Base-by-base conservation (phyloP, 2,329 filamentous ascomycete genomes). In the Bipolaris victoriae region DNA sequence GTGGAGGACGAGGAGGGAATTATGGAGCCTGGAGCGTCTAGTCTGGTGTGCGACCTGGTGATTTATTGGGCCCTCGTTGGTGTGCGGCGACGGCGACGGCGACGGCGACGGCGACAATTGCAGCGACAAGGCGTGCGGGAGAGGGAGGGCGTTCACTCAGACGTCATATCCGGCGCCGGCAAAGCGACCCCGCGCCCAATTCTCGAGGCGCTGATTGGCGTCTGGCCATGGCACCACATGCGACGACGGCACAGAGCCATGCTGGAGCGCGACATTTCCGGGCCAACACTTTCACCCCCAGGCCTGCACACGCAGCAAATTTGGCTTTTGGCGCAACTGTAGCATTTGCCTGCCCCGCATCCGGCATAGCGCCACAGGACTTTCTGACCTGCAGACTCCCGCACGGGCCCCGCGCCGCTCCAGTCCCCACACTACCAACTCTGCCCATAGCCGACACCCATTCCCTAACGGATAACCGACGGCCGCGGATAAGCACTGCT, bases 371-470 rank as follows among this genome's bases (percentile, higher is more conserved):
- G 29, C 45, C 58, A 69, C 62, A 68, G 55, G 63, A 66, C 58
- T 67, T 54, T 57, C 46, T 47, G 56, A 60, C 66, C 69, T 72
- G 70, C 69, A 73, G 70, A 70, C 64, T 47, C 49, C 20, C 40
- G 55, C 58, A 54, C 53, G 53, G 52, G n/a, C 58, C 56, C 22
- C 44, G 55, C 54, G 29, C 54, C 35, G 26, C 56, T 46, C 20
- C 41, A 18, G 56, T 55, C 52, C 39, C 59, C 63, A 65, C 60
- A 65, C 61, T 11, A 54, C 63, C 61, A 63, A 64, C 52, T 64
- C 58, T 64, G 48, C 49, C 61, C 52, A 55, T 61, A 58, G 63
- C 67, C 70, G 70, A 68, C 57, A 56, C 62, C 56, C 60, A 62
- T 29, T 56, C 60, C 18, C 58, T 58, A 67, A 64, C 60, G 58